Base-by-base conservation (phyloP, 164 flowering plant genomes). In the Dillenia turbinata region DNA sequence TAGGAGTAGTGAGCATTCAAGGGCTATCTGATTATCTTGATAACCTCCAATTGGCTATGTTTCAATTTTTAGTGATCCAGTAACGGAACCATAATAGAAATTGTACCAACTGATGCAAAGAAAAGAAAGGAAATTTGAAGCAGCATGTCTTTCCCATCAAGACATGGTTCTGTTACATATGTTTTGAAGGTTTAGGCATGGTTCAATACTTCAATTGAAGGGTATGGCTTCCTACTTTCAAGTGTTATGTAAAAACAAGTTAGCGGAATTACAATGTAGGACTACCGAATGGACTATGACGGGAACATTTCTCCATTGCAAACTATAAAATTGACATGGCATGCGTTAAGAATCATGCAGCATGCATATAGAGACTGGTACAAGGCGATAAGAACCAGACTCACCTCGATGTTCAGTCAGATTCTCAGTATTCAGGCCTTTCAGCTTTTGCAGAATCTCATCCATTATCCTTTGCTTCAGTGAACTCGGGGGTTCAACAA, bases 381-480 rank as follows among this genome's bases (percentile, higher is more conserved):
- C 19, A 5, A 56, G 12, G 55, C 10, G 57, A 56, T 13, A 26
- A 62, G 40, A 67, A 26, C 10, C 40, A 51, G 44, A 78, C 86
- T 46, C 19, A 94, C 99, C 97, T 83, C 77, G 72, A 65, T 79
- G 88, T 62, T 69, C 74, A 50, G 71, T 77, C 52, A 63, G 54
- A 71, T 77, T 81, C 1, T 78, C 78, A 54, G 64, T 70, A 16
- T 75, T 70, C 65, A 88, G 66, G 63, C 75, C 75, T 73, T 75
- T 87, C 71, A 92, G 72, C 59, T 62, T 76, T 63, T 66, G 71
- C 57, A 90, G 59, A 59, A 92, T 71, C 65, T 92, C 97, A 71
- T 82, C 79, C 19, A 77, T 69, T 59, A 95, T 69, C 66, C 68
- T 81, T 74, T 62, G 84, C 73, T 89, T 95, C 75, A 83, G 33